Evolutionary conservation across 108 stramenopile species (phyloP).

Genomic region (Cyclotella kingstonii): DNA sequence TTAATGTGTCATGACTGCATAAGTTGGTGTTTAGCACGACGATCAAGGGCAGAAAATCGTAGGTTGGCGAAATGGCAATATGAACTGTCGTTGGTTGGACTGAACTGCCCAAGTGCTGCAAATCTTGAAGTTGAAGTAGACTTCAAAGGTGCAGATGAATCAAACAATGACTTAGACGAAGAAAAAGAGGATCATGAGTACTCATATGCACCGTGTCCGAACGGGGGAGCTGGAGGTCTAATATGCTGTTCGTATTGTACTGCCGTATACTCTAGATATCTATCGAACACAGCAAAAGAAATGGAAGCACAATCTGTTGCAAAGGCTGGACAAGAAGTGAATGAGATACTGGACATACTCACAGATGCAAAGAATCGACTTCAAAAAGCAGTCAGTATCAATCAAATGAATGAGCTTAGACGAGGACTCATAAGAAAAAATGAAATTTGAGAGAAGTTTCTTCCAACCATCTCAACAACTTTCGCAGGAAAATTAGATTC

Average conservation of each 20-base stretch:
- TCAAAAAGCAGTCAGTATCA: conserved; percentile 41
- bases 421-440: conserved; percentile 34
- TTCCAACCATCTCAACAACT: no score
- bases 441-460: no score
- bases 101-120: conserved; percentile 31
- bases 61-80: conserved; percentile 57
- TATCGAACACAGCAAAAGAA: conserved; percentile 48
- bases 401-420: conserved; percentile 58
- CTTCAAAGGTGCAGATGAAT: conserved; percentile 15
- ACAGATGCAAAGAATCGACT: conserved; percentile 72
- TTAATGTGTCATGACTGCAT: conserved; percentile 79
- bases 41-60: conserved; percentile 68
- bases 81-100: conserved; percentile 40
- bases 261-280: conserved; percentile 54
- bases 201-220: conserved; percentile 62
- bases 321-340: conserved; percentile 58
- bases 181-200: no score
- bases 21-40: conserved; percentile 35
- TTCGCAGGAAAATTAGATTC: no score
- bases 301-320: conserved; percentile 70
- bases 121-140: conserved; percentile 38
- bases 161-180: conserved; percentile 22
- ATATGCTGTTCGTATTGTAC: conserved; percentile 76
- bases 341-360: conserved; percentile 71
- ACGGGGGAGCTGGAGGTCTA: conserved; percentile 79